A percentile compares a stretch with the other conserved stretches of the same genome.
Evolutionary conservation across 2,329 filamentous ascomycete genomes (phyloP).

Genomic region (Fusarium sp.): DNA sequence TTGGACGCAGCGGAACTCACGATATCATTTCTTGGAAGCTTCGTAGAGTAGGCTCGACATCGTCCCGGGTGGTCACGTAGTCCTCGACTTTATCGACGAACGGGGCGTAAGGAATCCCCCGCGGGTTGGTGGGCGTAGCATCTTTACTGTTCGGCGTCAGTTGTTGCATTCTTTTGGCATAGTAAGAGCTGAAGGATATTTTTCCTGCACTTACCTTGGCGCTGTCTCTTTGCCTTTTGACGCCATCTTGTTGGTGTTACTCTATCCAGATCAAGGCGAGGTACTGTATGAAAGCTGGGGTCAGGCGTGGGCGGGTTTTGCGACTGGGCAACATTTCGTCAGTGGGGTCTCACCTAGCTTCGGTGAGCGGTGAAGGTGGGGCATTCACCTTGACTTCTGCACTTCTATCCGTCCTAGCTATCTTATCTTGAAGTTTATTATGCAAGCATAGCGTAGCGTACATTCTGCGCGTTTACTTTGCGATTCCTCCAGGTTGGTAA

Average conservation of each 20-base stretch:
- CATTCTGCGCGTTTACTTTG: too few relatives aligned
- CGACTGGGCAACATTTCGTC: conserved; percentile 51
- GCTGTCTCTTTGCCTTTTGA: conserved; percentile 58
- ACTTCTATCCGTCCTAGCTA: too few relatives aligned
- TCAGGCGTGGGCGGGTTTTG: conserved; percentile 47
- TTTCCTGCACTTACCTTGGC: conserved; percentile 51
- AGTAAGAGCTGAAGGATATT: neutral
- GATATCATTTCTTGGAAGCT: conserved; percentile 96
- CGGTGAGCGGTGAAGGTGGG: conserved; percentile 52
- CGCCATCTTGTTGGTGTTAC: conserved; percentile 55
- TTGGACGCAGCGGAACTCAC: conserved; percentile 64
- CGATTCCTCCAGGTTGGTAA: too few relatives aligned
- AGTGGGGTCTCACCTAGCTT: conserved; percentile 49
- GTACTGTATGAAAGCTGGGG: conserved; percentile 45
- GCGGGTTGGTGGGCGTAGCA: conserved; percentile 77
- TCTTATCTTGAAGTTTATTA: too few relatives aligned
- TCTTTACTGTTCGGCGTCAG: conserved; percentile 58
- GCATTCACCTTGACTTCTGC: conserved; percentile 28
- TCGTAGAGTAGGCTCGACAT: conserved; percentile 85
- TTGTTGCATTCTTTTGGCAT: neutral
- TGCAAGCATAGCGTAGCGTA: too few relatives aligned
- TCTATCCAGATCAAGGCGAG: conserved; percentile 40
- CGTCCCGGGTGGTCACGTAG: conserved; percentile 82
- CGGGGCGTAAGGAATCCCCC: conserved; percentile 86
- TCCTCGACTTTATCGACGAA: conserved; percentile 93